Percentiles rank a stretch among this genome's conserved stretches.
Evolutionary conservation across 495 filamentous ascomycete species (phyloP).

Genomic region (Niebla homalea): DNA sequence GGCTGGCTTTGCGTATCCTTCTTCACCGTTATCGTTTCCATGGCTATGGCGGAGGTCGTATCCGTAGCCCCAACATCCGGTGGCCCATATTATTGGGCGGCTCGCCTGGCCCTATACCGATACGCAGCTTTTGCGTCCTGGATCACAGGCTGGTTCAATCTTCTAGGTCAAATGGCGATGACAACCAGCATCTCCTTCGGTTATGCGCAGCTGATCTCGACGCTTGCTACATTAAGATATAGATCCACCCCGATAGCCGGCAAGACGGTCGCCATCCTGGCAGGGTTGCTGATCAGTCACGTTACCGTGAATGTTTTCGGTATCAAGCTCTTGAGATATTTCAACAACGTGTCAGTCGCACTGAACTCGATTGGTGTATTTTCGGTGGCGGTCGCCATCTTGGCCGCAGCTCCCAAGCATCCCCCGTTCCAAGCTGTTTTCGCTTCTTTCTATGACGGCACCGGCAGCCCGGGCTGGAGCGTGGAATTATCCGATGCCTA

Average conservation of each 20-base stretch:
- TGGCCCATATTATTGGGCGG: slow-evolving; percentile 55
- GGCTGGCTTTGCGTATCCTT: slow-evolving; percentile 47
- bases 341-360: slow-evolving; percentile 49
- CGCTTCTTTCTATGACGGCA: slow-evolving; percentile 40
- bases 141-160: slow-evolving; percentile 52
- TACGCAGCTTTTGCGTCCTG: slow-evolving; percentile 47
- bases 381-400: slow-evolving; percentile 41
- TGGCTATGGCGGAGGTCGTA: slow-evolving; percentile 51
- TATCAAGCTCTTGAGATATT: slow-evolving; percentile 37
- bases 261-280: slow-evolving; percentile 48
- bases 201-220: slow-evolving; percentile 43
- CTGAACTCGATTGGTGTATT: slow-evolving; percentile 44
- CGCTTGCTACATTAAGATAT: slow-evolving; percentile 42
- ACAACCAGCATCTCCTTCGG: slow-evolving; percentile 54
- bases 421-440: slow-evolving; percentile 46
- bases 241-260: slow-evolving; percentile 32
- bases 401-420: slow-evolving; percentile 46
- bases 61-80: slow-evolving; percentile 49
- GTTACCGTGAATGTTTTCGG: slow-evolving; percentile 47
- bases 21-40: slow-evolving; percentile 41
- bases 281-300: slow-evolving; percentile 44
- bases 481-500: slow-evolving; percentile 38
- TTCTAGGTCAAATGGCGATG: slow-evolving; percentile 48
- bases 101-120: slow-evolving; percentile 40
- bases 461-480: slow-evolving; percentile 30